Percentiles rank a stretch among this genome's conserved stretches.
These are phyloP conservation scores for Metrosideros polymorpha DNA, from an alignment of 441 rosid genomes.

Conservation along the genomic window DNA sequence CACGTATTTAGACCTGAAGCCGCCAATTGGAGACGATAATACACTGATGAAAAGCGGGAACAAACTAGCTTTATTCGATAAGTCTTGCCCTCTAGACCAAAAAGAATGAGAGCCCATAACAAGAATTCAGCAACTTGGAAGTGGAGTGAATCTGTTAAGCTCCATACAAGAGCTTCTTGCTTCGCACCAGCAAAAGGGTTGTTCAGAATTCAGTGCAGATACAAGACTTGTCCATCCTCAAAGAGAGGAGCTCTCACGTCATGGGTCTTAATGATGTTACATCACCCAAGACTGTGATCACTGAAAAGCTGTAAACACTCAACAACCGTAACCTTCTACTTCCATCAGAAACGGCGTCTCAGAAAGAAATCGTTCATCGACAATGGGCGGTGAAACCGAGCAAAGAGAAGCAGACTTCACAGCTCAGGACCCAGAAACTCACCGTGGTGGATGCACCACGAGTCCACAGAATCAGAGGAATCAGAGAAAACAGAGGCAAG, in stretches of 20 bases:
- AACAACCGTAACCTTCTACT: background rate
- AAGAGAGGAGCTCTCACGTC: background rate
- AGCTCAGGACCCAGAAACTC: background rate
- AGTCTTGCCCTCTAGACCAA: background rate
- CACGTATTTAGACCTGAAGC: background rate
- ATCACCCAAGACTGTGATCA: background rate
- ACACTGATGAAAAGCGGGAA: background rate
- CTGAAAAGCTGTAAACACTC: background rate
- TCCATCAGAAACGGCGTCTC: background rate
- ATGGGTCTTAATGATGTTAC: background rate
- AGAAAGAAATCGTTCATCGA: background rate
- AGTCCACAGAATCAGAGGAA: background rate
- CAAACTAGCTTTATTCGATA: background rate
- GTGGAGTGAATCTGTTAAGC: background rate
- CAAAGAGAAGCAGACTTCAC: background rate
- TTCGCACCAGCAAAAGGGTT: background rate
- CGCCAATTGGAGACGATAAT: background rate
- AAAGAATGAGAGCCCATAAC: background rate
- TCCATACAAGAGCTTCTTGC: background rate
- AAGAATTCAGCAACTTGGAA: background rate
- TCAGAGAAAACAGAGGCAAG: background rate
- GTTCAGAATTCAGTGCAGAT: background rate
- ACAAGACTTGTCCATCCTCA: background rate
- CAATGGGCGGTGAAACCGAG: background rate
- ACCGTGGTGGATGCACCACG: background rate